Base-by-base conservation (phyloP, 495 filamentous ascomycete genomes). In the Tuber calosporum region DNA sequence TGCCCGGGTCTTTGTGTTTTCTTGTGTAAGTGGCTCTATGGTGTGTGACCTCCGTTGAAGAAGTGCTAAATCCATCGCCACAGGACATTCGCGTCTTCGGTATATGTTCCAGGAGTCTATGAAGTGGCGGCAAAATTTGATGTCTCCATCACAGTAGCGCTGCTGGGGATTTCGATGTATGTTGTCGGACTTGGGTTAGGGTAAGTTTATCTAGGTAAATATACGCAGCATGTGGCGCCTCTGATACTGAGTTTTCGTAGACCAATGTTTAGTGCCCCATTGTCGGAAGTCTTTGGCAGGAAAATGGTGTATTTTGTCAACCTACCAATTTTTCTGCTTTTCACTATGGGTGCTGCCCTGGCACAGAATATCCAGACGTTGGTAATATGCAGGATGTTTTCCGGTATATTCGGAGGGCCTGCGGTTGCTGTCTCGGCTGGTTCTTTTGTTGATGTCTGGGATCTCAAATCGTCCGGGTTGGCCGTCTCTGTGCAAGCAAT, bases 331-430 rank as follows among this genome's bases (percentile, higher is more conserved):
- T 85, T 93, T 40, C 88, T 90, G 30, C 87, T 87, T 0, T 93
- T 94, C 84, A 92, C 87, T 77, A 89, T 87, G 73, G 91, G 86
- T 36, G 86, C 86, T 66, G 87, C 89, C 3, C 86, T 87, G 20
- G 81, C 89, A 1, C 83, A 88, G 73, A 92, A 91, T 75, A 86
- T 89, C 67, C 82, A 86, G 76, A 87, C 89, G 2, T 83, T 95
- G 1, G 83, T 93, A 69, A 87, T 93, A 74, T 86, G 93, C 39
- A 90, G 92, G 36, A 93, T 93, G 85, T 89, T 93, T 70, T 90
- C 89, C 38, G 90, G 92, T 69, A 85, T 90, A n/a, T 92, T 93
- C 81, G 92, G 92, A 69, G 80, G 80, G 26, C 80, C 80, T 17
- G 79, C 80, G 30, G 70, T 81, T 37, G 80, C 80, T 4, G 79